phyloP scores from a whole-genome alignment of 2,329 filamentous ascomycete genomes.

The Monosporascus sp. region DNA sequence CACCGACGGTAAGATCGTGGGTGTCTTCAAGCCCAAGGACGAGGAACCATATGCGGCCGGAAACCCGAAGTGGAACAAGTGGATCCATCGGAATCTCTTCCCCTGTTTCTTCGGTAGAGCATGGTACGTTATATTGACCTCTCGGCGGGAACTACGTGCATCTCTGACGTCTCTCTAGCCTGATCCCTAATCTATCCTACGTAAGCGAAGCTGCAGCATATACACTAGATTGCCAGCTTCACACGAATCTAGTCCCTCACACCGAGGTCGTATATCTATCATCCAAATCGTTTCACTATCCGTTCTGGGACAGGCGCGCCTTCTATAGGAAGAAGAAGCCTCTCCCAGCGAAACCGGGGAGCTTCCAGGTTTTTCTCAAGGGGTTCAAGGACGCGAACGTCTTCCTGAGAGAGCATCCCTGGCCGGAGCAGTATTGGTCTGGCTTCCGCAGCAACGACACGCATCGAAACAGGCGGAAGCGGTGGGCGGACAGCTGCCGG shows the following conservation, averaged over 20 bases:
- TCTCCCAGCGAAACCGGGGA: conserved; percentile 84
- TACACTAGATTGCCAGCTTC: conserved; percentile 83
- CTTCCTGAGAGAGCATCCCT: conserved; percentile 90
- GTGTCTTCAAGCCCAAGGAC: conserved; percentile 98
- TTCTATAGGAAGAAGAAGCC: conserved; percentile 84
- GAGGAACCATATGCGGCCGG: conserved; percentile 96
- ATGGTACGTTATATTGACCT: conserved; percentile 47
- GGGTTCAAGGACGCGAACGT: conserved; percentile 96
- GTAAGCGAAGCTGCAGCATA: conserved; percentile 97
- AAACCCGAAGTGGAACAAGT: conserved; percentile 99
- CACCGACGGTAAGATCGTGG: conserved; percentile 85
- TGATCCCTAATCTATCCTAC: conserved; percentile 96
- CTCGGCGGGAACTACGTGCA: not conserved
- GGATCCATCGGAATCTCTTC: conserved; percentile 96
- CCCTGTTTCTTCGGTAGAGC: conserved; percentile 95
- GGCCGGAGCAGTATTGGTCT: conserved; percentile 81
- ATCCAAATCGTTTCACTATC: conserved; percentile 96
- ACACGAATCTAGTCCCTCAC: conserved; percentile 89
- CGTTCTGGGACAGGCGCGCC: conserved; percentile 90
- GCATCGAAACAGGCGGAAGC: conserved; percentile 61
- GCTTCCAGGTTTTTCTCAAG: conserved; percentile 95
- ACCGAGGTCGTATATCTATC: conserved; percentile 92
- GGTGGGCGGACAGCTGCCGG: conserved; percentile 79
- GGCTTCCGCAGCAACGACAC: conserved; percentile 65
- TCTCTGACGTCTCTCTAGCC: conserved; percentile 34